Percentiles rank a stretch among this genome's conserved stretches.
phyloP scores from a whole-genome alignment of 345 rosid genomes.

The Hibiscus tridactylites region DNA sequence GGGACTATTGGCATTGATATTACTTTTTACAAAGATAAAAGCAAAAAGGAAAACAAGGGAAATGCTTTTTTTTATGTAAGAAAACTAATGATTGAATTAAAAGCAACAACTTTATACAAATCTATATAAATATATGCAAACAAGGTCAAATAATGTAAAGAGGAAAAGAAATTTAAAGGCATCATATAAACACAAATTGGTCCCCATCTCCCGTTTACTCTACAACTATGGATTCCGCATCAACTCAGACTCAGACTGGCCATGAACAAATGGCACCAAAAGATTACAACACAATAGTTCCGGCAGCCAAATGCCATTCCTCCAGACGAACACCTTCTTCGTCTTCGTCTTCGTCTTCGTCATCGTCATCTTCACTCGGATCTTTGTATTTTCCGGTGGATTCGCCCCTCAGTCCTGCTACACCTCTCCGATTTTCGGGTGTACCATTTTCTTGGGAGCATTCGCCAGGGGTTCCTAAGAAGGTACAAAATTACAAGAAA shows the following conservation, averaged over 20 bases:
- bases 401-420: slow-evolving; percentile 47
- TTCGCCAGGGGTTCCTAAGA: slow-evolving; percentile 83
- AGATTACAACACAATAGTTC: slow-evolving; percentile 8
- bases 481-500: slow-evolving; percentile 21
- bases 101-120: background rate
- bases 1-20: too few species aligned
- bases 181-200: background rate
- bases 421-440: slow-evolving; percentile 54
- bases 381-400: slow-evolving; percentile 17
- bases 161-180: background rate
- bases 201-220: background rate
- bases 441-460: slow-evolving; percentile 95
- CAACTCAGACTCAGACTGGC: background rate
- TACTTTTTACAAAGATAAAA: background rate
- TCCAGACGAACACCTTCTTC: slow-evolving; percentile 26
- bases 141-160: background rate
- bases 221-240: slow-evolving; percentile 15
- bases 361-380: slow-evolving; percentile 28
- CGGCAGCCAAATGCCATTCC: slow-evolving; percentile 7
- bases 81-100: background rate
- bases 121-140: slow-evolving; percentile 6
- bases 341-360: slow-evolving; percentile 25
- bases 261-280: slow-evolving; percentile 17
- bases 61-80: background rate
- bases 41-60: background rate